phyloP scores from a whole-genome alignment of 805 yeast species.

The Yarrowia keelungensis region DNA sequence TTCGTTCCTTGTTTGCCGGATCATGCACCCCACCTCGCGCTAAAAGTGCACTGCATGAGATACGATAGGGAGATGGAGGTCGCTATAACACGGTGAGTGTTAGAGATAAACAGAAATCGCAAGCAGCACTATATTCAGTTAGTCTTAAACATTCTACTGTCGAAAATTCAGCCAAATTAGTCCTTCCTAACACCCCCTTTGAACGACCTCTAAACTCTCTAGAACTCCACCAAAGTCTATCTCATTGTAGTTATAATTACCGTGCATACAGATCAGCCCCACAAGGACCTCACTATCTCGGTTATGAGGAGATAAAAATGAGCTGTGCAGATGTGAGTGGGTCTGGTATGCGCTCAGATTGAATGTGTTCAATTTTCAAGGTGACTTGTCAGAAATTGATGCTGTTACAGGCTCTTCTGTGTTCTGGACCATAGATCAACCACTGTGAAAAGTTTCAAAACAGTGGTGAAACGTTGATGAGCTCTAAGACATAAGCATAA shows the following conservation, averaged over 20 bases:
- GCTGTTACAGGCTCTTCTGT: no score
- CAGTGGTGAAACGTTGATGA: no score
- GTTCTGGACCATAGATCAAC: no score
- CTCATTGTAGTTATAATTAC: constrained; percentile 14
- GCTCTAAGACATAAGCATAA: no score
- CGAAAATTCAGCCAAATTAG: not conserved
- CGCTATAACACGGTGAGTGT: no score
- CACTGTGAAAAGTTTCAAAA: no score
- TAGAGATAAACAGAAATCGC: no score
- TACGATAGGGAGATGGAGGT: not conserved
- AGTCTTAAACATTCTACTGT: not conserved
- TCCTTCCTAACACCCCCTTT: not conserved
- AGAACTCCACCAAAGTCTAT: not conserved
- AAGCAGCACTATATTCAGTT: no score
- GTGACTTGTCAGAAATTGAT: no score
- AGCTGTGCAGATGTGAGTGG: no score
- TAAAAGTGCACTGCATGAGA: constrained; percentile 8
- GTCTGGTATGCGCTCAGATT: no score
- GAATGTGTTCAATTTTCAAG: no score
- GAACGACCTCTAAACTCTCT: not conserved
- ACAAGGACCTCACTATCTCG: not conserved
- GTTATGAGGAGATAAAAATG: not conserved
- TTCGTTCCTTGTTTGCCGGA: not conserved
- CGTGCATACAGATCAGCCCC: constrained; percentile 6
- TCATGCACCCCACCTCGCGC: constrained; percentile 32